Evolutionary conservation across 2,329 filamentous ascomycete genomes (phyloP).

Genomic region (Ophiostoma australiae): DNA sequence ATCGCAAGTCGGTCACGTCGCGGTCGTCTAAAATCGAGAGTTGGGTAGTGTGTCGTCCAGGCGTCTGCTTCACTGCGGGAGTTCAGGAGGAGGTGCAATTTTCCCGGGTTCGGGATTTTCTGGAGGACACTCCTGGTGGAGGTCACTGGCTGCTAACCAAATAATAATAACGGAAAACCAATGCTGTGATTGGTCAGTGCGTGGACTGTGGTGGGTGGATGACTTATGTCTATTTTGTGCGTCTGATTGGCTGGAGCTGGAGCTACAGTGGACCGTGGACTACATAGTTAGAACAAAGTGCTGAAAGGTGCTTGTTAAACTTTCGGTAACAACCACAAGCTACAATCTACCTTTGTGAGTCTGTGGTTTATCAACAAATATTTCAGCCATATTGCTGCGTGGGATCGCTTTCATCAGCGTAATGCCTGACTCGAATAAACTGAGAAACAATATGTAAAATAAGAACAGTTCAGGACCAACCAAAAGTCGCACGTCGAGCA

Average conservation of each 20-base stretch:
- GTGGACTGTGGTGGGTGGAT: constrained; percentile 7
- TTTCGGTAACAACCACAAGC: too few relatives aligned
- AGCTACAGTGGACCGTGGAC: too few relatives aligned
- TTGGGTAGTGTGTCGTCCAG: neutral
- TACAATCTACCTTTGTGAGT: too few relatives aligned
- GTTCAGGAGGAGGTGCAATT: constrained; percentile 13
- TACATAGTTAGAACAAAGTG: too few relatives aligned
- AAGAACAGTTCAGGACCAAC: too few relatives aligned
- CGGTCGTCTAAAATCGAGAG: neutral
- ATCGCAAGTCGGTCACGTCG: neutral
- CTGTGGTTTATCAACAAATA: too few relatives aligned
- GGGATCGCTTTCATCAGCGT: too few relatives aligned
- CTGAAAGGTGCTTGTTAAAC: too few relatives aligned
- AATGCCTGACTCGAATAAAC: too few relatives aligned
- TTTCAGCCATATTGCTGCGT: too few relatives aligned
- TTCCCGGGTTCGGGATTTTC: constrained; percentile 18
- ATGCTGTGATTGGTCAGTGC: neutral
- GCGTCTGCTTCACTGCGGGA: constrained; percentile 7
- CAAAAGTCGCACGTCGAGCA: too few relatives aligned
- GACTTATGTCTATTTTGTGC: constrained; percentile 21
- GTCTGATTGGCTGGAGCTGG: constrained; percentile 8
- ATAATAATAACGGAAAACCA: constrained; percentile 5
- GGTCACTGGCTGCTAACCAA: neutral
- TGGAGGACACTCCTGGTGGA: constrained; percentile 5
- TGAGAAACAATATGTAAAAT: too few relatives aligned